These are phyloP conservation scores for Astragalus membranaceus DNA, from an alignment of 306 rosid genomes.

Conservation along the genomic window DNA sequence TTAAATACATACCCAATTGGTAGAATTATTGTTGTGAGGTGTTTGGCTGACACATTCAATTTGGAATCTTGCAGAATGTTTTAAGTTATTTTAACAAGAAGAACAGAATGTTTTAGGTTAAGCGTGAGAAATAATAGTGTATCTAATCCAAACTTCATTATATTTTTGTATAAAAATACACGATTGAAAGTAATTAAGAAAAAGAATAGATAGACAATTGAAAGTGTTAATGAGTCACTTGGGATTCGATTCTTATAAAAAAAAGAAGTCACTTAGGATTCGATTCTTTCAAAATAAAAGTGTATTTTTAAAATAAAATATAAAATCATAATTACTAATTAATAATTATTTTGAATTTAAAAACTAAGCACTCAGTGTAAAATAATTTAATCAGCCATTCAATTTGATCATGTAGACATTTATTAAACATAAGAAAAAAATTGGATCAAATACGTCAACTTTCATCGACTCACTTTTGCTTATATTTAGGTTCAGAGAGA, in stretches of 20 bases:
- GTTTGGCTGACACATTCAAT: slow-evolving; percentile 1
- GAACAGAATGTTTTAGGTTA: too few relatives aligned
- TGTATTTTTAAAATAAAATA: not conserved
- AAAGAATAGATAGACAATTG: not conserved
- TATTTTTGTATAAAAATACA: not conserved
- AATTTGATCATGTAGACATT: too few relatives aligned
- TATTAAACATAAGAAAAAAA: too few relatives aligned
- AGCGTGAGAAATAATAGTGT: not conserved
- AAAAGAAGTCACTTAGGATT: not conserved
- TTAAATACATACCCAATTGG: not conserved
- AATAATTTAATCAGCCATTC: too few relatives aligned
- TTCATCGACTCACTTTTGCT: too few relatives aligned
- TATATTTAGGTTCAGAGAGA: too few relatives aligned
- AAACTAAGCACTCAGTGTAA: too few relatives aligned
- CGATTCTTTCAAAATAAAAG: not conserved
- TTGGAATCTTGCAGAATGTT: not conserved
- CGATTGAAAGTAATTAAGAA: not conserved
- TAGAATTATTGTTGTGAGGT: not conserved
- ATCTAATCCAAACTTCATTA: not conserved
- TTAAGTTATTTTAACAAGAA: too few relatives aligned
- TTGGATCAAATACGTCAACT: too few relatives aligned
- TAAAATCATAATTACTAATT: not conserved
- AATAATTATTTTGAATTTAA: too few relatives aligned
- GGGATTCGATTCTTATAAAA: too few relatives aligned
- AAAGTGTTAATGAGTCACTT: not conserved